Conservation (phyloP, 2,329 filamentous ascomycete species). For the Helicocarpus griseus region DNA sequence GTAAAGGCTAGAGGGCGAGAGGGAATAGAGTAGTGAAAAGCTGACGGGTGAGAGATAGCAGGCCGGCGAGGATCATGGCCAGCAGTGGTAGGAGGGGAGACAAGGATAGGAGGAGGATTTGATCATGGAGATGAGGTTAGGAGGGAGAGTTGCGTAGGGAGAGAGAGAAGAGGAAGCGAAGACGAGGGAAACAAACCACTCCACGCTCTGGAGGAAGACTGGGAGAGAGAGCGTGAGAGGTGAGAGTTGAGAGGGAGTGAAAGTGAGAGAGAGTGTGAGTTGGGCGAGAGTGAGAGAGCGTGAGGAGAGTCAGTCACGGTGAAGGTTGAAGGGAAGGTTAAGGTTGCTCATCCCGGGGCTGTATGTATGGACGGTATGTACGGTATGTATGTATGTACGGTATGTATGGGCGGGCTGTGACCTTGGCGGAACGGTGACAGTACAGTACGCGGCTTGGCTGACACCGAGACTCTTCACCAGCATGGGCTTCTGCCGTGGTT, state of each 20-base stretch:
- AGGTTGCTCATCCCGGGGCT: too few species aligned
- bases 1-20: neutral
- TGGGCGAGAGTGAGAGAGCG: neutral
- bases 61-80: constrained; percentile 4
- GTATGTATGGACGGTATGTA: neutral
- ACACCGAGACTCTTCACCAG: neutral
- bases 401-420: too few species aligned
- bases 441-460: neutral
- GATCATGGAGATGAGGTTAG: neutral
- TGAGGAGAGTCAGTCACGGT: neutral
- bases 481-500: neutral
- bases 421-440: neutral
- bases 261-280: neutral
- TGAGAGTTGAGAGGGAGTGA: neutral
- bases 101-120: constrained; percentile 1
- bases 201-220: neutral
- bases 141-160: constrained; percentile 9
- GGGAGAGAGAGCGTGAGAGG: neutral
- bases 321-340: neutral
- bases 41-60: neutral
- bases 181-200: neutral
- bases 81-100: constrained; percentile 4
- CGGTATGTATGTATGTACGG: too few species aligned
- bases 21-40: constrained; percentile 5
- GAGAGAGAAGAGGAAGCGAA: neutral